Evolutionary conservation across 257 asterid species (phyloP).

Genomic region (Paulownia fortunei): DNA sequence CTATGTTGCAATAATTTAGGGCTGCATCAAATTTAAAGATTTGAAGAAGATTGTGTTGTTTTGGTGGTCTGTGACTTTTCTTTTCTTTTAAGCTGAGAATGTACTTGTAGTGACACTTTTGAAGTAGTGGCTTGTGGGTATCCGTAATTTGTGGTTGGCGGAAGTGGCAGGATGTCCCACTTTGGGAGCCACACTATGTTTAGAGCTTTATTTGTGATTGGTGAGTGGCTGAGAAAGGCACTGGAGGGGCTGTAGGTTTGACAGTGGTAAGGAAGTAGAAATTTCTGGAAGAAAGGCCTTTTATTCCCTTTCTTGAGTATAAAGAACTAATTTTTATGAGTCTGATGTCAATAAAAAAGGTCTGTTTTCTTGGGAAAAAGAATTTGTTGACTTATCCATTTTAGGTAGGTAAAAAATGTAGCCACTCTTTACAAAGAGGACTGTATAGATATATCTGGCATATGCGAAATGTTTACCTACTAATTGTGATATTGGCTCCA

Average conservation of each 20-base stretch:
- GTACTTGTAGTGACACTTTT: slow-evolving; percentile 4
- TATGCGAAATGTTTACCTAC: slow-evolving; percentile 23
- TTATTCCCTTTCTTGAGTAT: slow-evolving; percentile 2
- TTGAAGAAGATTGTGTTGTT: not conserved
- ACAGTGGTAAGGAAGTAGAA: not conserved
- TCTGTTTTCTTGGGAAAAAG: not conserved
- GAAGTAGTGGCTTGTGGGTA: slow-evolving; percentile 16
- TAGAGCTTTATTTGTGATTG: not conserved
- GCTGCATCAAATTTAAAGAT: not conserved
- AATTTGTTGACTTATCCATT: not conserved
- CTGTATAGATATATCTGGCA: not conserved
- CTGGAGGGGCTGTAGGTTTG: slow-evolving; percentile 9
- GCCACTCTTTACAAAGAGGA: slow-evolving; percentile 12
- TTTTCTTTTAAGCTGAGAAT: slow-evolving; percentile 11
- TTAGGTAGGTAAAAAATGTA: not conserved
- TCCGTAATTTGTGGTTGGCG: slow-evolving; percentile 16
- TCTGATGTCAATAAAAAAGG: not conserved
- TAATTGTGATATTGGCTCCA: slow-evolving; percentile 34
- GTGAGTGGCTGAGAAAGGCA: not conserved
- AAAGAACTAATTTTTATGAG: slow-evolving; percentile 1
- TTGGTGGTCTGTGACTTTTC: not conserved
- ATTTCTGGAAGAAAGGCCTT: slow-evolving; percentile 1
- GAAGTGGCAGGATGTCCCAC: not conserved
- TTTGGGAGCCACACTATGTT: not conserved
- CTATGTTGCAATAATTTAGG: not conserved